Evolutionary conservation across 371 early-diverging fungal genomes (phyloP).

Genomic region (Mortierella sp.): DNA sequence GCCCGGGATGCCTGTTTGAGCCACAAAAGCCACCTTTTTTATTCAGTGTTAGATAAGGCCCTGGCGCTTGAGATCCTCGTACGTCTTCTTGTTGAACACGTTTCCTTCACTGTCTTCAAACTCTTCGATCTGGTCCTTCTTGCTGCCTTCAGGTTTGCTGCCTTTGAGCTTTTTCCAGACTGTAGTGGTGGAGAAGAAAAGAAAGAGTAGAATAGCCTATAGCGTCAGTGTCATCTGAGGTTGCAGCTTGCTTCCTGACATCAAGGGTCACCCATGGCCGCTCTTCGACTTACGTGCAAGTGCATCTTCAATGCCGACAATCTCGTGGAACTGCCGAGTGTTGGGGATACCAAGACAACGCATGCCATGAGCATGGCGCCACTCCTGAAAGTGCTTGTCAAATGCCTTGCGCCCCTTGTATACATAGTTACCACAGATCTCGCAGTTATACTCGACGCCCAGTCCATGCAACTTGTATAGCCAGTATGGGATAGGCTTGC

Average conservation of each 20-base stretch:
- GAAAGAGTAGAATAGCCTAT: neutral
- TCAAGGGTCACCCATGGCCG: too few species aligned
- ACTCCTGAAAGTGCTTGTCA: constrained; percentile 96
- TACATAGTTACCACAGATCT: constrained; percentile 96
- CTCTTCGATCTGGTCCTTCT: constrained; percentile 89
- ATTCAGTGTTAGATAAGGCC: constrained; percentile 75
- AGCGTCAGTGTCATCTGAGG: too few species aligned
- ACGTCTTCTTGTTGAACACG: constrained; percentile 98
- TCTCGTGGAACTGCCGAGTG: constrained; percentile 93
- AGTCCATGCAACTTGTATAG: constrained; percentile 97
- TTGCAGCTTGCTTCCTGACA: too few species aligned
- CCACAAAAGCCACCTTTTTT: neutral
- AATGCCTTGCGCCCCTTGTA: constrained; percentile 98
- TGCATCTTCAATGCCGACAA: constrained; percentile 93
- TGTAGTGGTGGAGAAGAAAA: constrained; percentile 30
- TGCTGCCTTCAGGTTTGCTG: constrained; percentile 69
- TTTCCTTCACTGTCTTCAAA: constrained; percentile 98
- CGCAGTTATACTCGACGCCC: constrained; percentile 95
- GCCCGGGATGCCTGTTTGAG: neutral
- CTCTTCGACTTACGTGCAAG: constrained; percentile 78
- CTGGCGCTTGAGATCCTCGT: constrained; percentile 93
- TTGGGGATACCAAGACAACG: constrained; percentile 94
- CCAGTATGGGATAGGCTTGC: constrained; percentile 99
- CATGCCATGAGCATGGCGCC: constrained; percentile 97
- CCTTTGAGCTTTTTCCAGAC: constrained; percentile 89